A percentile compares a stretch with the other conserved stretches of the same genome.
Evolutionary conservation across 1,284 basidiomycete species (phyloP).

Genomic region (Tetrapyrgos nigripes): DNA sequence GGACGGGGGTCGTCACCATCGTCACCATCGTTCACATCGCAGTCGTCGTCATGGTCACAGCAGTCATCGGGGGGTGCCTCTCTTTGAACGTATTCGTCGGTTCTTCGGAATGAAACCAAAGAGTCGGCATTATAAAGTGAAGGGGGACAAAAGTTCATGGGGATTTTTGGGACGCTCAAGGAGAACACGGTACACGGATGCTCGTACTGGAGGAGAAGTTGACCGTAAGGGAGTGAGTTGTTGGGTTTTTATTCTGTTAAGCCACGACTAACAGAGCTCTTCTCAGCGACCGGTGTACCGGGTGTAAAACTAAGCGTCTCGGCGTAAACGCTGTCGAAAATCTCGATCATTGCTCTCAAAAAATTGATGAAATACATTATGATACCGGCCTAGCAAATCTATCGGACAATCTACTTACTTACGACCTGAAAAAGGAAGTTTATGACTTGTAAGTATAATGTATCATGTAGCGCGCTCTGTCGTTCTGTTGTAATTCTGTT

Average conservation of each 20-base stretch:
- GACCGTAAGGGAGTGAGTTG: constrained; percentile 36
- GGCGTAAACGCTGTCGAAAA: too few relatives aligned
- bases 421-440: too few relatives aligned
- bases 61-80: constrained; percentile 29
- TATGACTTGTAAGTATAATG: too few relatives aligned
- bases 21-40: constrained; percentile 19
- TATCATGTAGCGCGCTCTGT: too few relatives aligned
- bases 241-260: not conserved
- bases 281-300: constrained; percentile 57
- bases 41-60: constrained; percentile 25
- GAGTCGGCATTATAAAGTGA: constrained; percentile 40
- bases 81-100: constrained; percentile 57
- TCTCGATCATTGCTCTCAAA: too few relatives aligned
- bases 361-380: too few relatives aligned
- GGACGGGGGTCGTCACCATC: constrained; percentile 15
- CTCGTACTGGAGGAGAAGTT: constrained; percentile 55
- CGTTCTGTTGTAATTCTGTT: too few relatives aligned
- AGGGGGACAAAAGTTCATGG: constrained; percentile 47
- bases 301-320: constrained; percentile 50
- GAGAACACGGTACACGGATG: constrained; percentile 53
- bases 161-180: constrained; percentile 54
- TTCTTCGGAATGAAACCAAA: constrained; percentile 59
- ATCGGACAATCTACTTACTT: too few relatives aligned
- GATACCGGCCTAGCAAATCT: too few relatives aligned
- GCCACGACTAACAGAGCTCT: not conserved